Base-by-base conservation (phyloP, 2,329 filamentous ascomycete species). In the Cucurbitaria berberidis region DNA sequence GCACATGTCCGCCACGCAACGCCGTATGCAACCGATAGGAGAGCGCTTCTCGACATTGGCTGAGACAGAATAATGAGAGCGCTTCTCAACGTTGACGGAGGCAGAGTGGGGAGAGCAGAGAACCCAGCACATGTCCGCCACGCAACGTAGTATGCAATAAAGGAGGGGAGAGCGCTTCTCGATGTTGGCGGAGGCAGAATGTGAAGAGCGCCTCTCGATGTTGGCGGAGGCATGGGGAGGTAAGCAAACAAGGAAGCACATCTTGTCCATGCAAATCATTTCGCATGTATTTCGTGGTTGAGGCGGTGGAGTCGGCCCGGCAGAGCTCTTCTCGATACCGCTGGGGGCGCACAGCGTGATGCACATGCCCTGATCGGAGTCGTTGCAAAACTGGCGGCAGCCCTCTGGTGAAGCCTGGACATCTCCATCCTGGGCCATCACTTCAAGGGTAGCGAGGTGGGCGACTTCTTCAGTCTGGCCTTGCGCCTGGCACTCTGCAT, bases 351-450 rank as follows among this genome's bases (percentile, higher is more conserved):
- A 38, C 18, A 38, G 18, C 16, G 9, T 21, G 18, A 38, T 19
- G n/a, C 35, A 38, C 35, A 19, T 21, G 9, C 2, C 8, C 3
- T 38, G 18, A 6, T 7, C 15, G 10, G 10, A 10, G 16, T 38
- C 35, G 11, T 22, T 38, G 18, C 35, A 38, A 11, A 51, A 26
- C 41, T 45, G 36, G 19, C 41, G 41, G 34, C 48, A 51, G 26
- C 43, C 43, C 29, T 42, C 26, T 21, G 47, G 30, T 18, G 35
- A 45, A 32, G 43, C 22, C 8, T 26, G 41, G 35, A 32, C 29
- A 9, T 40, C 26, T 27, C 18, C 7, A 18, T 15, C 9, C 35
- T 38, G 18, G n/a, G 18, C 35, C 35, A 38, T 36, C 32, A 27
- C 27, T 6, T 41, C 39, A 16, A 27, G 24, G 26, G 36, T 45